Evolutionary conservation across 139 green algal species (phyloP).

Genomic region (Volvox africanus): DNA sequence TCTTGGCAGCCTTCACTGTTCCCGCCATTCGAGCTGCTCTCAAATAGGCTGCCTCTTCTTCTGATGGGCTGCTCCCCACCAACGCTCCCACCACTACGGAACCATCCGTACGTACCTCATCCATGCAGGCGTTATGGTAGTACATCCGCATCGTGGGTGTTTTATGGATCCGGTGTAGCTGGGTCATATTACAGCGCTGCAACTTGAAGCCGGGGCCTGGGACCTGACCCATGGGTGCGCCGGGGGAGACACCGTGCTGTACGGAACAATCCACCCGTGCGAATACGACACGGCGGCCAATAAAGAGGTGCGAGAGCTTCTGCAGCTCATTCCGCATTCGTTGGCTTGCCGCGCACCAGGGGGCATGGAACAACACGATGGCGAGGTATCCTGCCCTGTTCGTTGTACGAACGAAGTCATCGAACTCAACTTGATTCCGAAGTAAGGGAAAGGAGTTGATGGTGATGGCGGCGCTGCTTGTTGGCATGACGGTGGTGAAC

Average conservation of each 20-base stretch:
- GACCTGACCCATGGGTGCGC: not conserved
- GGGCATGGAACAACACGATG: constrained; percentile 30
- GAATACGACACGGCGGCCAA: constrained; percentile 20
- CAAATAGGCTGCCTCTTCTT: no score
- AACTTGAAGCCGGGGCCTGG: not conserved
- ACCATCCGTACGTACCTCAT: constrained; percentile 25
- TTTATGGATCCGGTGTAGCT: constrained; percentile 39
- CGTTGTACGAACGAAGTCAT: not conserved
- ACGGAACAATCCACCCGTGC: constrained; percentile 37
- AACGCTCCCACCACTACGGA: not conserved
- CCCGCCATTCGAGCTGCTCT: no score
- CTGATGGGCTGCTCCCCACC: no score
- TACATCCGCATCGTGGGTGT: constrained; percentile 41
- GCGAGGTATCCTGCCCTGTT: constrained; percentile 33
- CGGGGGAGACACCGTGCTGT: not conserved
- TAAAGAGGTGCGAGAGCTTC: not conserved
- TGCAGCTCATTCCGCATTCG: constrained; percentile 13
- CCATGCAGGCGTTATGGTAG: constrained; percentile 31
- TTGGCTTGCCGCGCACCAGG: not conserved
- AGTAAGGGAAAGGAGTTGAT: not conserved
- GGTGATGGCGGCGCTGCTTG: not conserved
- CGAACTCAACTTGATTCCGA: not conserved
- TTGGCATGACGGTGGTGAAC: no score
- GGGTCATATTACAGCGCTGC: constrained; percentile 30
- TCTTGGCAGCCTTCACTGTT: no score